phyloP scores from a whole-genome alignment of 2,329 filamentous ascomycete species.

The Colletotrichum gigasporum region DNA sequence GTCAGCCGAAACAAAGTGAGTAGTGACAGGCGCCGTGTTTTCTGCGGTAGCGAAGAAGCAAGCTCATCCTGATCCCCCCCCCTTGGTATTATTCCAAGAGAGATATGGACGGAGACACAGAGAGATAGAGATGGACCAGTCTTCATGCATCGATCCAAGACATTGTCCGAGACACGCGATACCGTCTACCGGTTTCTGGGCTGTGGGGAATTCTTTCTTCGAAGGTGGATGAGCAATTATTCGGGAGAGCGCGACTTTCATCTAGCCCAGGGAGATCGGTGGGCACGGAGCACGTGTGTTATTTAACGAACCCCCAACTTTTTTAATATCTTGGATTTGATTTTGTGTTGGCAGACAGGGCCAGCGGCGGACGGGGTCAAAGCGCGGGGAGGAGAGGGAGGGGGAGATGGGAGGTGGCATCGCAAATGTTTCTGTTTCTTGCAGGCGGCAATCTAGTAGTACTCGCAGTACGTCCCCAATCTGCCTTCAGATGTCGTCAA shows the following conservation, averaged over 20 bases:
- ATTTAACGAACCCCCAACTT: conserved; percentile 1
- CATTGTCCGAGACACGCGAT: conserved; percentile 5
- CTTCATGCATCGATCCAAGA: conserved; percentile 8
- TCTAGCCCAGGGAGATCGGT: not conserved
- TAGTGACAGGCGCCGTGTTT: no score
- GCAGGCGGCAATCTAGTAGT: no score
- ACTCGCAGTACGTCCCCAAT: no score
- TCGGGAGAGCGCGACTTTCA: not conserved
- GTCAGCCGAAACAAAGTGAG: conserved; percentile 5
- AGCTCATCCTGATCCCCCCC: no score
- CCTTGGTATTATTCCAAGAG: not conserved
- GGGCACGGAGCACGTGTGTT: conserved; percentile 11
- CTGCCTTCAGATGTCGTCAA: no score
- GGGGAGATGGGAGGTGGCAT: not conserved
- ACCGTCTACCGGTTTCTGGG: not conserved
- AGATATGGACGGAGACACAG: not conserved
- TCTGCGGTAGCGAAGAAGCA: no score
- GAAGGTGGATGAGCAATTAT: not conserved
- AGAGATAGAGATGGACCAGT: not conserved
- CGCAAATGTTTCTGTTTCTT: no score
- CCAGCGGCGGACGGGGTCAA: conserved; percentile 4
- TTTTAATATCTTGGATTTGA: not conserved
- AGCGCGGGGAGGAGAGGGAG: not conserved
- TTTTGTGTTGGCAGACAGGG: not conserved
- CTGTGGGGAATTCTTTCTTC: not conserved